Evolutionary conservation across 2,329 filamentous ascomycete genomes (phyloP).

Genomic region (Thielaviopsis euricoi): DNA sequence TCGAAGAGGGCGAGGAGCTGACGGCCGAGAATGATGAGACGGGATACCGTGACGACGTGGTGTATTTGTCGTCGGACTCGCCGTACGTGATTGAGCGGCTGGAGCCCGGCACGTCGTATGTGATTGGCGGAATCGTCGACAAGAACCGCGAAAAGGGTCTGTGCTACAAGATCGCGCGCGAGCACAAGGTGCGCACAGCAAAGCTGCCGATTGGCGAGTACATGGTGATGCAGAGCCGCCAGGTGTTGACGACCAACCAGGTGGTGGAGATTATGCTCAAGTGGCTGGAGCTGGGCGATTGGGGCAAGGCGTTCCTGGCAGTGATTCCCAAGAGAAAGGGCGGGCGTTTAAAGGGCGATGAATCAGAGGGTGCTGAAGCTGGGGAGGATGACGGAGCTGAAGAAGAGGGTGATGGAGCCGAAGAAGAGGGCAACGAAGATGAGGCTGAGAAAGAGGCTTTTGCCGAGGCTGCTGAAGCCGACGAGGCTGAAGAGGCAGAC

Average conservation of each 20-base stretch:
- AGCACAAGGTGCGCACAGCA: constrained; percentile 67
- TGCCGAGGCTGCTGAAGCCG: background rate
- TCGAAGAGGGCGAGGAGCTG: constrained; percentile 16
- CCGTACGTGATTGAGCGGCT: constrained; percentile 66
- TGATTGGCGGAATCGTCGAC: constrained; percentile 88
- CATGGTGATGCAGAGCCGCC: constrained; percentile 74
- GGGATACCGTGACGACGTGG: constrained; percentile 29
- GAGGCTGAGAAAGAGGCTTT: constrained; percentile 8
- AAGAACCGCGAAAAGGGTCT: constrained; percentile 92
- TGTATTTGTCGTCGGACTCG: constrained; percentile 91
- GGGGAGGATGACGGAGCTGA: constrained; percentile 15
- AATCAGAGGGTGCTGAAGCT: constrained; percentile 12
- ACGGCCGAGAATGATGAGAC: constrained; percentile 20
- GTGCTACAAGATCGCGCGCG: constrained; percentile 67
- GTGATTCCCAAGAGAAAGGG: constrained; percentile 88
- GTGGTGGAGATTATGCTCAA: constrained; percentile 92
- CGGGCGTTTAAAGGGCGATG: constrained; percentile 40
- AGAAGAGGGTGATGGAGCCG: constrained; percentile 17
- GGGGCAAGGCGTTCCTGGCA: constrained; percentile 74
- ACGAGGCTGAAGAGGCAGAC: background rate
- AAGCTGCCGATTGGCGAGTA: constrained; percentile 91
- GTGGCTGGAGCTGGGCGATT: constrained; percentile 82
- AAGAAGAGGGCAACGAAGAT: constrained; percentile 14
- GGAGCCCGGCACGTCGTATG: constrained; percentile 77
- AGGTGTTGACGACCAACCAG: constrained; percentile 84